phyloP scores from a whole-genome alignment of 2,329 filamentous ascomycete species.

The Penicillium sp. region DNA sequence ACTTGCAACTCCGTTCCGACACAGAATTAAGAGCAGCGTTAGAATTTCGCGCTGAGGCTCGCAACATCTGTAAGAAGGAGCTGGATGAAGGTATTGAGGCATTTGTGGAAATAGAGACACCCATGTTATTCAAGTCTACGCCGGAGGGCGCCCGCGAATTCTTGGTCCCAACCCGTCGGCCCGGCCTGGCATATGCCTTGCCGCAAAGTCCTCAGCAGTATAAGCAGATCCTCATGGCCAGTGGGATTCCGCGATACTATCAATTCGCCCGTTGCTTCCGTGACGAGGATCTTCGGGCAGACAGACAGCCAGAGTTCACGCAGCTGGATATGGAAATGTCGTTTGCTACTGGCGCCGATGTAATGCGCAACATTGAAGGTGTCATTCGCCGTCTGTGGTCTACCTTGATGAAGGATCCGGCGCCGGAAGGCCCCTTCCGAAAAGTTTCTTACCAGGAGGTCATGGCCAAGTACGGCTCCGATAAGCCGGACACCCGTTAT shows the following conservation, averaged over 20 bases:
- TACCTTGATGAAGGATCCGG: constrained; percentile 50
- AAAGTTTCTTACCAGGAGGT: constrained; percentile 73
- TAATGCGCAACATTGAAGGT: constrained; percentile 63
- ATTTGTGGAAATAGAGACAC: constrained; percentile 86
- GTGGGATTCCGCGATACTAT: constrained; percentile 80
- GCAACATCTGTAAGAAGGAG: constrained; percentile 57
- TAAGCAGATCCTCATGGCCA: constrained; percentile 96
- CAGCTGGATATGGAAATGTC: constrained; percentile 96
- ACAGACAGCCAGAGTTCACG: constrained; percentile 95
- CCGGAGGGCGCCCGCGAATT: constrained; percentile 96
- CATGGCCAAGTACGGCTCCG: constrained; percentile 80
- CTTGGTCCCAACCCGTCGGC: constrained; percentile 80
- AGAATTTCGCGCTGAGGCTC: constrained; percentile 67
- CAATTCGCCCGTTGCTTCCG: constrained; percentile 95
- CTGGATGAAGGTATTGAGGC: constrained; percentile 56
- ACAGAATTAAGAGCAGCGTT: constrained; percentile 69
- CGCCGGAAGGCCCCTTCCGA: constrained; percentile 55
- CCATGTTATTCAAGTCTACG: constrained; percentile 94
- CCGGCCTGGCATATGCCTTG: constrained; percentile 81
- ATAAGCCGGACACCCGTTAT: constrained; percentile 89
- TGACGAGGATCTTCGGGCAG: constrained; percentile 89
- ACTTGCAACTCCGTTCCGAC: constrained; percentile 83
- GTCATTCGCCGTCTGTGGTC: constrained; percentile 63
- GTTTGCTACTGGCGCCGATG: constrained; percentile 73
- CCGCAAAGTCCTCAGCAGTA: constrained; percentile 98